Evolutionary conservation across 805 yeast genomes (phyloP), one percentile per base, ranked within the genome.

Genomic region (Saccharomyces paradoxus): DNA sequence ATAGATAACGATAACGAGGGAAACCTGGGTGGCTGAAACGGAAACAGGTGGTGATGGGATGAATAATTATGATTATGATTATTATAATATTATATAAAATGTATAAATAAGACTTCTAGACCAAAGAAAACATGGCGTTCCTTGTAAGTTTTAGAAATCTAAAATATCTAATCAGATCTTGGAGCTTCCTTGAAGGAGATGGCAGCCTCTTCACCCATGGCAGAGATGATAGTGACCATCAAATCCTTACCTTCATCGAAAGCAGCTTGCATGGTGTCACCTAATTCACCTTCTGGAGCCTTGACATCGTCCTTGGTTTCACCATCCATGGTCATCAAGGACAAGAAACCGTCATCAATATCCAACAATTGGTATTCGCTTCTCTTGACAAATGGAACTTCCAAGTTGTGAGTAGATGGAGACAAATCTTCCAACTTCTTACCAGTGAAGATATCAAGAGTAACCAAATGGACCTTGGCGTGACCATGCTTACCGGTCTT

Each of bases 401-500:
- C 97, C 98, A 94, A 91, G 82, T 94, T 94, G 85, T 94, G 99
- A 81, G 99, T 94, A 63, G 99, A 94, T 80, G 99, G 99, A 68
- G 99, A 94, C 77, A 94, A 87, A 81, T 94, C 99, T 86, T 94
- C 99, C 78, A 91, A 86, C 84, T 94, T 94, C 91, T 94, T 94
- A 78, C 89, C 87, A 71, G 99, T 94, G 92, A 94, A 94, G 77
- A 94, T 92, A 78, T 94, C 99, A 71, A 88, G 85, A 75, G 98
- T 98, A 67, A 94, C 98, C 81, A 94, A 84, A 81, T 94, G 98
- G 78, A 94, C 99, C 86, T 94, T 94, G 77, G 99, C 99, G 94
- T 94, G 99, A 82, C 99, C 99, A 87, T 94, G 99, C 97, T 94
- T 94, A 81, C 99, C 99, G 70, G 99, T 94, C 87, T 94, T 94